Base-by-base conservation (phyloP, 2,329 filamentous ascomycete species). In the Monilinia fructicola region DNA sequence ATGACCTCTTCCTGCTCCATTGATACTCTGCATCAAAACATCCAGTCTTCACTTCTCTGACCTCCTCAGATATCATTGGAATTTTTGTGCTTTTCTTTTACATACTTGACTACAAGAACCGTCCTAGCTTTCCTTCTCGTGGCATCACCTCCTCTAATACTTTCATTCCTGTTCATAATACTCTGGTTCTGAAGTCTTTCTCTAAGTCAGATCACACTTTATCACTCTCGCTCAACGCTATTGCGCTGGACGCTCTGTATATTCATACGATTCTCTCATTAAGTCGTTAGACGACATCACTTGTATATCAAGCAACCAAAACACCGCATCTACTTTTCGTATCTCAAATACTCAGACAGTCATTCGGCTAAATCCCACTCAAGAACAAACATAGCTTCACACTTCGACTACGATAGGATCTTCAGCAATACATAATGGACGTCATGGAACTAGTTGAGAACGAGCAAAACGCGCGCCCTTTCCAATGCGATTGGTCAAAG, bases 371-470 rank as follows among this genome's bases (percentile, higher is more conserved):
- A 1, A 31, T 11, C 18, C 23, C 18, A 12, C 31, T 38, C 50
- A 50, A 54, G 9, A 46, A 18, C 26, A 4, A 18, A 26, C 35
- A 48, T 46, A 63, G 50, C 46, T 44, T 26, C 35, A 48, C 65
- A 73, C 28, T 26, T 38, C 14, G 14, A 50, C 7, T 12, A 38
- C 44, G n/a, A 26, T 11, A 50, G 14, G 9, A 18, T 14, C 35
- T 18, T 40, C 9, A 12, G 28, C n/a, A 40, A 61, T 40, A 61
- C 58, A 61, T 44, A 58, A 87, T 88, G 86, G 86, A 88, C 78
- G 82, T 88, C 72, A 82, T 87, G 78, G 86, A 88, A 77, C 79
- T 88, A 71, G 85, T 88, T 69, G 85, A 88, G 69, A 85, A 87
- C 76, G 86, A 88, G 80, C 83, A 84, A 60, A 83, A 83, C 67